Evolutionary conservation across 495 filamentous ascomycete genomes (phyloP).

Genomic region (Cladorrhinum samala): DNA sequence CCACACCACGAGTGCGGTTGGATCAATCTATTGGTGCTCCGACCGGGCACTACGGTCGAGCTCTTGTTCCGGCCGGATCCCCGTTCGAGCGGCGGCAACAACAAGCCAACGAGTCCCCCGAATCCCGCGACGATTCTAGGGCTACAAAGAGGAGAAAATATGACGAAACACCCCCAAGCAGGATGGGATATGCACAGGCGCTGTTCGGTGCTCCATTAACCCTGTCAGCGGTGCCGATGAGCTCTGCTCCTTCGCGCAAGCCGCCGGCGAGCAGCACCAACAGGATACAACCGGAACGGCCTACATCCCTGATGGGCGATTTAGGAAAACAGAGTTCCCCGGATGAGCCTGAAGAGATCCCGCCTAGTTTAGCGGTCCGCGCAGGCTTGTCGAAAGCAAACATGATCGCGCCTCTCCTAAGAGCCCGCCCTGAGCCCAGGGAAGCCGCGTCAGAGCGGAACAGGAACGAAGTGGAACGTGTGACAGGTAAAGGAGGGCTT

Average conservation of each 20-base stretch:
- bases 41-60: conserved; percentile 46
- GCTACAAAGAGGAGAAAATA: conserved; percentile 34
- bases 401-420: not conserved
- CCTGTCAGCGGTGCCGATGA: conserved; percentile 35
- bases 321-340: not conserved
- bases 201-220: conserved; percentile 44
- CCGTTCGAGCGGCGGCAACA: conserved; percentile 46
- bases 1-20: not conserved
- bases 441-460: not conserved
- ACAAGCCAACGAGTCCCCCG: conserved; percentile 5
- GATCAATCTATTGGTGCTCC: conserved; percentile 41
- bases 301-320: not conserved
- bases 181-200: conserved; percentile 47
- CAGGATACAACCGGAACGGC: not conserved
- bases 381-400: not conserved
- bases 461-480: not conserved
- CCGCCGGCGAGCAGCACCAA: not conserved
- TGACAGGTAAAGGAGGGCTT: too few species aligned
- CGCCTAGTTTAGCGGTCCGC: not conserved
- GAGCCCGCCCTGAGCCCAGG: not conserved
- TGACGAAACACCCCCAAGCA: conserved; percentile 34
- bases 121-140: conserved; percentile 11
- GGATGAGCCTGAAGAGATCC: not conserved
- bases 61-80: conserved; percentile 39
- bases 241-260: conserved; percentile 26